phyloP scores from a whole-genome alignment of 2,329 filamentous ascomycete species.

The Botrytis pseudocinerea region DNA sequence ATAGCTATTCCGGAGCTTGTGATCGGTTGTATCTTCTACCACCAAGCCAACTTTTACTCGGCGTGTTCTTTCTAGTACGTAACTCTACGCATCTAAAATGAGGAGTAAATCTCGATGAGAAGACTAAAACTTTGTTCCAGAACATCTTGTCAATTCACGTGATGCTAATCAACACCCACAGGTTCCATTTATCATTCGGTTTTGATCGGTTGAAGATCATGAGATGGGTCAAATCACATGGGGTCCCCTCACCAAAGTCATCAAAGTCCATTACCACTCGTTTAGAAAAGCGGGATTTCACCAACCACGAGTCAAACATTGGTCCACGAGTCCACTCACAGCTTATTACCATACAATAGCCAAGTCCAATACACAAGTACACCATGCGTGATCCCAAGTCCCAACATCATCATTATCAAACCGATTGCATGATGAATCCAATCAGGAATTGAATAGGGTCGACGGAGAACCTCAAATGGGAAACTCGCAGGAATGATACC shows the following conservation, averaged over 20 bases:
- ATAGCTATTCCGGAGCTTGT: conserved; percentile 18
- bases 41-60: conserved; percentile 13
- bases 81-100: conserved; percentile 8
- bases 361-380: neutral
- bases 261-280: conserved; percentile 3
- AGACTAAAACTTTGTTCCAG: conserved; percentile 17
- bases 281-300: conserved; percentile 10
- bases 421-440: neutral
- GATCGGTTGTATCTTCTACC: conserved; percentile 17
- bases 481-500: neutral
- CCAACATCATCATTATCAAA: conserved; percentile 14
- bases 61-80: conserved; percentile 3
- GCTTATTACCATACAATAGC: neutral
- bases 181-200: neutral
- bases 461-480: neutral
- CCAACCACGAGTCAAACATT: conserved; percentile 17
- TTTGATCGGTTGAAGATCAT: conserved; percentile 19
- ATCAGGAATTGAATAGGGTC: neutral
- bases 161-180: neutral
- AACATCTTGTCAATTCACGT: conserved; percentile 16
- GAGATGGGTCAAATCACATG: conserved; percentile 18
- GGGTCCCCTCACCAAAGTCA: conserved; percentile 2
- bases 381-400: neutral
- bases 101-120: conserved; percentile 22
- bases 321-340: conserved; percentile 5